These are phyloP conservation scores for Phaseolus coccineus DNA, from an alignment of 331 rosid species.

Conservation along the genomic window DNA sequence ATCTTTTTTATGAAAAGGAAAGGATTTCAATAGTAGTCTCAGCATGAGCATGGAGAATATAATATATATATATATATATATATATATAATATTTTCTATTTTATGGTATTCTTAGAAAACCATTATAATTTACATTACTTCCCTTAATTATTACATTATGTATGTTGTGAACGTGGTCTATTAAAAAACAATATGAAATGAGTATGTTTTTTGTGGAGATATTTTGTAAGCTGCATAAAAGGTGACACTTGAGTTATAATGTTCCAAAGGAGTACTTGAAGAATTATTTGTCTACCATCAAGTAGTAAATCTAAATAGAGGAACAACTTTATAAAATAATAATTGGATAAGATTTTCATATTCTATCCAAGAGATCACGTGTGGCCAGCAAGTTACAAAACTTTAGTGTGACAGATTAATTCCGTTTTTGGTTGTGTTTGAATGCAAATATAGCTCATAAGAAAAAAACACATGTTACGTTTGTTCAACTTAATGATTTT, in stretches of 20 bases:
- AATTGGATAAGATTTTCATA: background rate
- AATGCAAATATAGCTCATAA: too few relatives aligned
- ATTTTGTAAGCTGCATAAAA: background rate
- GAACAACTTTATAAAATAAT: background rate
- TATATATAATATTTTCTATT: too few relatives aligned
- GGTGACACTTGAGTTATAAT: background rate
- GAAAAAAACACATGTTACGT: too few relatives aligned
- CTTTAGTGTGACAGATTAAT: background rate
- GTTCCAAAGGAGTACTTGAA: background rate
- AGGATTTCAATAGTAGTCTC: too few relatives aligned
- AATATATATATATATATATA: too few relatives aligned
- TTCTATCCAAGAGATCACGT: background rate
- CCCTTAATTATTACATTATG: too few relatives aligned
- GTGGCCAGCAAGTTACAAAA: background rate
- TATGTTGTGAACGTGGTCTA: too few relatives aligned
- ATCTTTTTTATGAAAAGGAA: too few relatives aligned
- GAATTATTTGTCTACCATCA: background rate
- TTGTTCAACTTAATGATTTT: too few relatives aligned
- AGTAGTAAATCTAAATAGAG: background rate
- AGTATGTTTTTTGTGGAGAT: background rate
- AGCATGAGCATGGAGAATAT: too few relatives aligned
- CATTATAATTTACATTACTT: too few relatives aligned
- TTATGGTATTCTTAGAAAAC: too few relatives aligned
- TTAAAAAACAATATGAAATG: background rate
- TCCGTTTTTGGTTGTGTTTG: background rate